phyloP scores from a whole-genome alignment of 139 green algal species.

The Auxenochlorella pyrenoidosa region DNA sequence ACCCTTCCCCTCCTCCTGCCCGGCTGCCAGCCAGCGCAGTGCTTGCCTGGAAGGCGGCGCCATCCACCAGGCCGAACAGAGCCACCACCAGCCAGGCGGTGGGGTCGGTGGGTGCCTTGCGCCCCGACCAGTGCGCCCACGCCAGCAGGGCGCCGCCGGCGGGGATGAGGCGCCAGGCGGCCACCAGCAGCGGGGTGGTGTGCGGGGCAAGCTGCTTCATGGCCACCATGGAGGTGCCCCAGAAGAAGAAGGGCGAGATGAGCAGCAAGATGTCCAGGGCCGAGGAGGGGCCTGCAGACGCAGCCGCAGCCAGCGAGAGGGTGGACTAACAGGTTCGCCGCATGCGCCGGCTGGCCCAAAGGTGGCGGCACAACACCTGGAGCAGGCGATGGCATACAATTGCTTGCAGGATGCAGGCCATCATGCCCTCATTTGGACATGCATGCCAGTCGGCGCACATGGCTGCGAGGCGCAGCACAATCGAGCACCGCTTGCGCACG shows the following conservation, averaged over 20 bases:
- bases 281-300: slow-evolving; percentile 26
- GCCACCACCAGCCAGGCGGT: slow-evolving; percentile 87
- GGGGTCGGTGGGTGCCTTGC: slow-evolving; percentile 65
- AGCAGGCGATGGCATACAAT: too few relatives aligned
- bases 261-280: slow-evolving; percentile 65
- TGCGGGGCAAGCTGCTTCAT: slow-evolving; percentile 87
- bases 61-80: slow-evolving; percentile 93
- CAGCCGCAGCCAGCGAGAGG: background rate
- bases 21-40: too few relatives aligned
- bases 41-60: slow-evolving; percentile 88
- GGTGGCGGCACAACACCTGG: too few relatives aligned
- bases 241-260: slow-evolving; percentile 97
- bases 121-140: slow-evolving; percentile 77
- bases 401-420: too few relatives aligned
- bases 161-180: slow-evolving; percentile 87
- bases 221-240: slow-evolving; percentile 95
- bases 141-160: slow-evolving; percentile 84
- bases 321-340: too few relatives aligned
- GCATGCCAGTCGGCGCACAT: too few relatives aligned
- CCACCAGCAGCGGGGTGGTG: slow-evolving; percentile 91
- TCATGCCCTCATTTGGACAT: too few relatives aligned
- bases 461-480: too few relatives aligned
- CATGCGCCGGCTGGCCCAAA: too few relatives aligned
- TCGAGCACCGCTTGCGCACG: background rate
- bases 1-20: too few relatives aligned